Base-by-base conservation (phyloP, 2,329 filamentous ascomycete genomes). In the Decorospora gaudefroyi region DNA sequence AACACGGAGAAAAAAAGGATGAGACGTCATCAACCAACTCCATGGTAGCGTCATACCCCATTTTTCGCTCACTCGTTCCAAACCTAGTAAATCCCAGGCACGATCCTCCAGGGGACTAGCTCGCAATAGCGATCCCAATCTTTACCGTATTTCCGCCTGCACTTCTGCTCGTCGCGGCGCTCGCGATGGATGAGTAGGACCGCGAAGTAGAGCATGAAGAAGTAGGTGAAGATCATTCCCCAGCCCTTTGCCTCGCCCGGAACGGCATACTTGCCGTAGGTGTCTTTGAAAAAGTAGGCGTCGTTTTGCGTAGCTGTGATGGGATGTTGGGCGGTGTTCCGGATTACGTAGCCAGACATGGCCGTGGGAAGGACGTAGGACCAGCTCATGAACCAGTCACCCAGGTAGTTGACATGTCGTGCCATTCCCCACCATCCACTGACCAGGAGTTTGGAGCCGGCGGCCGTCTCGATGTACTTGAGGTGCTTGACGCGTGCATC, bases 371-470 rank as follows among this genome's bases (percentile, higher is more conserved):
- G 77, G 55, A 84, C 89, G 72, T 93, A 96, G 0, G 90, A 84
- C 89, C 90, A 96, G 6, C 86, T 83, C 82, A 95, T 91, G 55
- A 93, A 78, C 91, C 91, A 96, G 74, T 97, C 92, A 38, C 91
- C 92, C 1, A 95, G 74, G 72, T 97, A 96, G 76, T 96, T 97
- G 78, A 96, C 92, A 72, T 97, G 92, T 28, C 92, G 83, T 0
- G 91, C 87, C 15, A 83, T 77, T 29, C 92, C 92, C 92, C 92
- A 96, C 92, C 92, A 97, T 42, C 92, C 92, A 0, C 87, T 86
- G 3, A 84, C 84, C 53, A 96, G 79, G 19, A 96, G 81, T 58
- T 85, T 87, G 45, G 87, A 90, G 37, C 92, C 92, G 2, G 82
- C 79, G 64, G 84, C 84, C 7, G 92, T 97, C 74, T 93, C 78